Conservation (phyloP, 768 basidiomycete species). For the Lepiota brunneoincarnata region DNA sequence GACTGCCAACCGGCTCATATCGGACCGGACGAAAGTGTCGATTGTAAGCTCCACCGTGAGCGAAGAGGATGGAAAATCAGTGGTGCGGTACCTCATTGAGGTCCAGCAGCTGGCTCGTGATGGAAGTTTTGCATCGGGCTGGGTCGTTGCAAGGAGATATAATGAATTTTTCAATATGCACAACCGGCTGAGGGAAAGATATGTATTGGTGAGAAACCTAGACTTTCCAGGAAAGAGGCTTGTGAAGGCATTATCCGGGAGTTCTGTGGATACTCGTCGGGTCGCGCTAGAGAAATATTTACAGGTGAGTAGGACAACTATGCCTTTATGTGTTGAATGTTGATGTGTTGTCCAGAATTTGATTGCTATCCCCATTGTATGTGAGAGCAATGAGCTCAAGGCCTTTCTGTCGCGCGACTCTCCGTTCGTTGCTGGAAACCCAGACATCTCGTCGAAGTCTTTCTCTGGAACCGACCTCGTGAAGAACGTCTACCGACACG, state of each 20-base stretch:
- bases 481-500: conserved; percentile 84
- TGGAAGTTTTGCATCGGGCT: conserved; percentile 78
- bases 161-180: conserved; percentile 94
- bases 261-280: conserved; percentile 81
- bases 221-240: conserved; percentile 95
- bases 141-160: conserved; percentile 92
- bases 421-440: conserved; percentile 66
- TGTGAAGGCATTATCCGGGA: conserved; percentile 82
- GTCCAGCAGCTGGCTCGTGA: conserved; percentile 85
- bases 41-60: conserved; percentile 82
- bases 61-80: conserved; percentile 84
- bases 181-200: conserved; percentile 77
- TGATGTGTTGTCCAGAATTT: conserved; percentile 48
- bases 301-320: conserved; percentile 55
- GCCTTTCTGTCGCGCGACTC: conserved; percentile 87
- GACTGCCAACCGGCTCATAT: conserved; percentile 80
- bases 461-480: conserved; percentile 78
- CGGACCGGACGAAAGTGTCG: conserved; percentile 79
- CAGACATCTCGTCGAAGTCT: conserved; percentile 40
- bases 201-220: conserved; percentile 59
- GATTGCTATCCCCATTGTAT: conserved; percentile 70
- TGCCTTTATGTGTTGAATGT: neutral
- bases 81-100: conserved; percentile 90
- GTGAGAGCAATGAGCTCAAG: conserved; percentile 78
- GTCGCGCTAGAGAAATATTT: conserved; percentile 84